A percentile compares a stretch with the other conserved stretches of the same genome.
These are phyloP conservation scores for Racocetra persica DNA, from an alignment of 371 early-diverging fungal genomes.

Conservation along the genomic window DNA sequence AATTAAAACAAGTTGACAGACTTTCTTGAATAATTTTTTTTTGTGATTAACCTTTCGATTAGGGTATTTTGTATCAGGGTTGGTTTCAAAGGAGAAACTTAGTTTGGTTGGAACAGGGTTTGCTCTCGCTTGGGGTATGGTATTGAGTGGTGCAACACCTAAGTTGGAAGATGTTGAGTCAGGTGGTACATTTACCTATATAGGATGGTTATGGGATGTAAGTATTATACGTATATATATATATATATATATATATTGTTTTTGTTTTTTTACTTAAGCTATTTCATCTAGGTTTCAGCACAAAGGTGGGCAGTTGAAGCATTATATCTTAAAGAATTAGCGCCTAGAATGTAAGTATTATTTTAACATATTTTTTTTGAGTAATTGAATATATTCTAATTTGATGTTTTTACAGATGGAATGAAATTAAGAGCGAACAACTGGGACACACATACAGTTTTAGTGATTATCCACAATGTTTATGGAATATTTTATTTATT, in stretches of 20 bases:
- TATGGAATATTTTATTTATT: slow-evolving; percentile 49
- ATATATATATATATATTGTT: background rate
- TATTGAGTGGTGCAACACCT: slow-evolving; percentile 58
- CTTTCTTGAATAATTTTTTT: too few species aligned
- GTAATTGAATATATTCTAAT: background rate
- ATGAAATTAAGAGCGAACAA: slow-evolving; percentile 46
- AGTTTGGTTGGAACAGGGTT: slow-evolving; percentile 56
- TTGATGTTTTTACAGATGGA: slow-evolving; percentile 42
- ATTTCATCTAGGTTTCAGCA: slow-evolving; percentile 49
- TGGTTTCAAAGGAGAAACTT: slow-evolving; percentile 50
- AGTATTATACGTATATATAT: slow-evolving; percentile 46
- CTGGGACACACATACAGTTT: slow-evolving; percentile 44
- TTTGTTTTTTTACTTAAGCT: background rate
- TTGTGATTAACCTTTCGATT: too few species aligned
- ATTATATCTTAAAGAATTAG: slow-evolving; percentile 56
- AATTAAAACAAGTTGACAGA: too few species aligned
- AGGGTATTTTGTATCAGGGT: slow-evolving; percentile 57
- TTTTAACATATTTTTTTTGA: background rate
- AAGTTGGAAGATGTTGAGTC: slow-evolving; percentile 50
- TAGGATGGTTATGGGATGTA: slow-evolving; percentile 49
- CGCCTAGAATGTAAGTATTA: slow-evolving; percentile 48
- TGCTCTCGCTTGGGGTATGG: slow-evolving; percentile 59
- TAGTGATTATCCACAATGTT: slow-evolving; percentile 48
- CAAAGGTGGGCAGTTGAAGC: slow-evolving; percentile 64
- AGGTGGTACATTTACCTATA: slow-evolving; percentile 23